Evolutionary conservation across 305 asterid genomes (phyloP).

Genomic region (Euphrasia arctica): DNA sequence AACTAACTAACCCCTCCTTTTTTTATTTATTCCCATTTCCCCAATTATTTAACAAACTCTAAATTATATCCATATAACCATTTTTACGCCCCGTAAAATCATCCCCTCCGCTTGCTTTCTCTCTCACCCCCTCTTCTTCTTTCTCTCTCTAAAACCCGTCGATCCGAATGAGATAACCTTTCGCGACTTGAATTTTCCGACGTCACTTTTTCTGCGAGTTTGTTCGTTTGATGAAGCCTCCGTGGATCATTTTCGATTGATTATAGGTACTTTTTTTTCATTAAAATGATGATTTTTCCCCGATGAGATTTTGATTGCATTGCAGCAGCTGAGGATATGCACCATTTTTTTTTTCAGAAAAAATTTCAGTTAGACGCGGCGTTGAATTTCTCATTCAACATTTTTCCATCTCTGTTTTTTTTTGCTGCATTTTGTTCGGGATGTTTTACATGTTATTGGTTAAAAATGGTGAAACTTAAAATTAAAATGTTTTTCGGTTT

Average conservation of each 20-base stretch:
- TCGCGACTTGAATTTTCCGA: not conserved
- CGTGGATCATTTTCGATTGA: slow-evolving; percentile 41
- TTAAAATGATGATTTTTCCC: not conserved
- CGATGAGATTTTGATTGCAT: slow-evolving; percentile 15
- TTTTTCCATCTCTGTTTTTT: not conserved
- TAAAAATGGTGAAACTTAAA: not conserved
- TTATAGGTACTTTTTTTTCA: slow-evolving; percentile 36
- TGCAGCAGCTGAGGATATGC: slow-evolving; percentile 20
- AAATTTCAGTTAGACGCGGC: not conserved
- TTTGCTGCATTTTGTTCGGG: slow-evolving; percentile 5
- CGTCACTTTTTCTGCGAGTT: not conserved
- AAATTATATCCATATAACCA: not conserved
- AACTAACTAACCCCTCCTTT: slow-evolving; percentile 15
- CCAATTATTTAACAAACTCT: slow-evolving; percentile 28
- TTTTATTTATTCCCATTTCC: slow-evolving; percentile 29
- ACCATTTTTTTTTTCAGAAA: slow-evolving; percentile 1
- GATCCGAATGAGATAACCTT: slow-evolving; percentile 24
- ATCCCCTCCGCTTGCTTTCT: slow-evolving; percentile 22
- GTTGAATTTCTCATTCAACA: slow-evolving; percentile 11
- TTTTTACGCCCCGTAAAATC: slow-evolving; percentile 26
- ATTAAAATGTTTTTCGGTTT: not conserved
- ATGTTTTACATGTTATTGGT: slow-evolving; percentile 3
- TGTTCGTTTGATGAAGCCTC: slow-evolving; percentile 51
- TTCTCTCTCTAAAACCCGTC: slow-evolving; percentile 29
- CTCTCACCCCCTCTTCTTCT: not conserved